Percentiles rank a stretch among this genome's conserved stretches.
phyloP scores from a whole-genome alignment of 495 filamentous ascomycete genomes.

The Penicilliopsis zonata region DNA sequence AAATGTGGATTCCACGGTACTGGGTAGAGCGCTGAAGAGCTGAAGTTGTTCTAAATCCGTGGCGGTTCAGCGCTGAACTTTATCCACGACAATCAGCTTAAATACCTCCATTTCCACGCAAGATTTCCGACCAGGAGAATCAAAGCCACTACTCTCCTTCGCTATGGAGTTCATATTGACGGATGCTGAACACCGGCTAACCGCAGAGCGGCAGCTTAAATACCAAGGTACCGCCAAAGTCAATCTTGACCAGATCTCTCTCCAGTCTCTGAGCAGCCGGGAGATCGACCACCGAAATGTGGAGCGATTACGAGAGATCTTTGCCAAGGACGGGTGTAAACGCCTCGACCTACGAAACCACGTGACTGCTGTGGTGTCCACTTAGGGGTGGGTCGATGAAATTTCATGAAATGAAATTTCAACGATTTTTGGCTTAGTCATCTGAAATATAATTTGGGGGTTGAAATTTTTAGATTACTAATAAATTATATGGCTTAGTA shows the following conservation, averaged over 20 bases:
- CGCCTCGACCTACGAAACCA: constrained; percentile 13
- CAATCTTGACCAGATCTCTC: constrained; percentile 9
- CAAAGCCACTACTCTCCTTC: neutral
- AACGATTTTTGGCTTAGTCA: no score
- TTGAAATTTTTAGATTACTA: no score
- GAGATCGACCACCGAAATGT: constrained; percentile 10
- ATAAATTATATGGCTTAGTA: no score
- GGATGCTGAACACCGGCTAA: constrained; percentile 3
- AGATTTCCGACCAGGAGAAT: constrained; percentile 1
- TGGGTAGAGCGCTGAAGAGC: no score
- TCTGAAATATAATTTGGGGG: no score
- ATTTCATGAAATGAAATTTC: no score
- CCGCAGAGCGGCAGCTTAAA: constrained; percentile 6
- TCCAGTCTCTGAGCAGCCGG: constrained; percentile 4
- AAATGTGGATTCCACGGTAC: no score
- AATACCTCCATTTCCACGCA: constrained; percentile 1
- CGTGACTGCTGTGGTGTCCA: constrained; percentile 14
- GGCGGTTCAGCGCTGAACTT: neutral
- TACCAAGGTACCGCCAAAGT: constrained; percentile 9
- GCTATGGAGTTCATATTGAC: constrained; percentile 4
- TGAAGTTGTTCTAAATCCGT: no score
- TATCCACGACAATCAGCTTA: neutral
- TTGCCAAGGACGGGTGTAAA: constrained; percentile 11
- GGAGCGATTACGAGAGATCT: constrained; percentile 12
- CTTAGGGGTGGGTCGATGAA: no score